Conservation (phyloP, 2,329 filamentous ascomycete genomes). For the Aspergillus neoniger region DNA sequence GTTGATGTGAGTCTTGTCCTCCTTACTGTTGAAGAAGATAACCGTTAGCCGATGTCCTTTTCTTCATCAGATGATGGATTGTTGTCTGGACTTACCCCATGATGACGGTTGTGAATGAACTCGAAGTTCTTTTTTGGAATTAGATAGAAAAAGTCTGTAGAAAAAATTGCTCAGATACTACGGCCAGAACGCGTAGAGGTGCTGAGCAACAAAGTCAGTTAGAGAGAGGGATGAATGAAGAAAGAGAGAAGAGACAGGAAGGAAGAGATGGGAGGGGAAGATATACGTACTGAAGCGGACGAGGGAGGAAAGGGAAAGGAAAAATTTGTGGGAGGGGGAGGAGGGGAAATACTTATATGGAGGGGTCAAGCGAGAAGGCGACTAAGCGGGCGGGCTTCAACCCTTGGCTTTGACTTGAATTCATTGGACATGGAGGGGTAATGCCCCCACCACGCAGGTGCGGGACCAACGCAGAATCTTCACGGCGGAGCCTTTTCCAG, state of each 20-base stretch:
- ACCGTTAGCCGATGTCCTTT: slow-evolving; percentile 8
- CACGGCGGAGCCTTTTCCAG: slow-evolving; percentile 25
- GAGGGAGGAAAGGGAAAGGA: slow-evolving; percentile 37
- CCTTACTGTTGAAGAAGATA: slow-evolving; percentile 66
- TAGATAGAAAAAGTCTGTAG: slow-evolving; percentile 46
- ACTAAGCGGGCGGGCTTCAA: slow-evolving; percentile 41
- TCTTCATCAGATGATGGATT: slow-evolving; percentile 14
- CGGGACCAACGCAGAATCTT: slow-evolving; percentile 38
- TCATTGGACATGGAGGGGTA: slow-evolving; percentile 35
- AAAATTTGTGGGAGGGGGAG: slow-evolving; percentile 44
- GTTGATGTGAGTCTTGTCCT: slow-evolving; percentile 95
- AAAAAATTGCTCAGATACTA: slow-evolving; percentile 52
- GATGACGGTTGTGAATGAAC: slow-evolving; percentile 50
- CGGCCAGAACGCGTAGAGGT: slow-evolving; percentile 54
- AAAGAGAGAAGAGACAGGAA: slow-evolving; percentile 19
- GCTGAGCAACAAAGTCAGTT: slow-evolving; percentile 41
- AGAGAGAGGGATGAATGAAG: slow-evolving; percentile 28
- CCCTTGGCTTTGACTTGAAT: slow-evolving; percentile 26
- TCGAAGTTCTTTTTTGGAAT: slow-evolving; percentile 50
- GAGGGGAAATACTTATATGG: slow-evolving; percentile 51
- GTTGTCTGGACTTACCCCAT: slow-evolving; percentile 59
- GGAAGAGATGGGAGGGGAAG: slow-evolving; percentile 26
- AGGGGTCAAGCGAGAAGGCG: slow-evolving; percentile 46
- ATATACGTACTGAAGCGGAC: slow-evolving; percentile 52
- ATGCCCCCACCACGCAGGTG: slow-evolving; percentile 27